Percentiles rank a stretch among this genome's conserved stretches.
phyloP scores from a whole-genome alignment of 768 basidiomycete species.

The Fomitopsis serialis region DNA sequence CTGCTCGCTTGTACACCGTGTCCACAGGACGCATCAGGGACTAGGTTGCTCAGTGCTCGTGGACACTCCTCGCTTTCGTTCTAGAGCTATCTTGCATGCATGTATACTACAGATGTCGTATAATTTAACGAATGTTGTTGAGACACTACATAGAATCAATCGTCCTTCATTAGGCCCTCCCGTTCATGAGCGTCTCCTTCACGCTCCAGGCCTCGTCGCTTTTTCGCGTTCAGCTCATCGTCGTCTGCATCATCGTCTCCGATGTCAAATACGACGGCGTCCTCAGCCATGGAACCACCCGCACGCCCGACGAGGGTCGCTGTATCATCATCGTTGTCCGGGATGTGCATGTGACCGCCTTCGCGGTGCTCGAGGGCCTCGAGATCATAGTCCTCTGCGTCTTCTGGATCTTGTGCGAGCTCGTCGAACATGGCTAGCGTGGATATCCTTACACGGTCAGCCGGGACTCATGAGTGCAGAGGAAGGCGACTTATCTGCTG shows the following conservation, averaged over 20 bases:
- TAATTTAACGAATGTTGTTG: slow-evolving; percentile 15
- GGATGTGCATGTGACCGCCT: slow-evolving; percentile 27
- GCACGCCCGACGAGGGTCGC: slow-evolving; percentile 65
- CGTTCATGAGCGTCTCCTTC: slow-evolving; percentile 52
- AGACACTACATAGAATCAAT: slow-evolving; percentile 27
- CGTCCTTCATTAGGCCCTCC: slow-evolving; percentile 53
- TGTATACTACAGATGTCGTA: slow-evolving; percentile 32
- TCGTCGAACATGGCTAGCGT: slow-evolving; percentile 96
- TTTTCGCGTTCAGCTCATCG: slow-evolving; percentile 43
- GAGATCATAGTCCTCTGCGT: slow-evolving; percentile 89
- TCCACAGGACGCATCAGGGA: slow-evolving; percentile 85
- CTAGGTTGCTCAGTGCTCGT: slow-evolving; percentile 10
- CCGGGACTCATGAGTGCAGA: slow-evolving; percentile 12
- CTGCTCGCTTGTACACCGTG: slow-evolving; percentile 79
- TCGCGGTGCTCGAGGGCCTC: slow-evolving; percentile 64
- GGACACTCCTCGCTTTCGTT: slow-evolving; percentile 4
- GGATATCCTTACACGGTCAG: slow-evolving; percentile 21
- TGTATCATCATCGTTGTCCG: slow-evolving; percentile 65
- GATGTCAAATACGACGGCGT: slow-evolving; percentile 85
- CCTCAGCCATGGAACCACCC: slow-evolving; percentile 46
- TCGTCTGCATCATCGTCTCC: slow-evolving; percentile 80
- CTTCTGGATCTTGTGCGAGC: slow-evolving; percentile 89
- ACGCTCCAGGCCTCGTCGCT: slow-evolving; percentile 41
- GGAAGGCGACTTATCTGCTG: slow-evolving; percentile 58
- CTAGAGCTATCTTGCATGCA: slow-evolving; percentile 15